phyloP scores from a whole-genome alignment of 371 early-diverging fungal genomes.

The Rhizomucor miehei region DNA sequence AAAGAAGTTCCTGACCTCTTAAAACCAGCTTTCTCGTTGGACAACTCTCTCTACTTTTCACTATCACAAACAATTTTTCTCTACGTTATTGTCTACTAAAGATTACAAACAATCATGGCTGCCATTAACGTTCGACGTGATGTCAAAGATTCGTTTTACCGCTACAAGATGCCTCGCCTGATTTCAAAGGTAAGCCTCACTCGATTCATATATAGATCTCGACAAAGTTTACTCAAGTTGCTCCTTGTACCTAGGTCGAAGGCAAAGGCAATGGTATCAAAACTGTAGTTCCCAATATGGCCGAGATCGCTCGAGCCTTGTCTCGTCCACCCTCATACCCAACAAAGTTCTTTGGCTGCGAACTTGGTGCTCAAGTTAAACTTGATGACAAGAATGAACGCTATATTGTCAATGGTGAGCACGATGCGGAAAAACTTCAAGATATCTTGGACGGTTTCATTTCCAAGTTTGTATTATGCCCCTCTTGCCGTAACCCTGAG shows the following conservation, averaged over 20 bases:
- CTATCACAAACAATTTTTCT: background rate
- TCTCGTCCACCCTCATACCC: constrained; percentile 90
- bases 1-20: constrained; percentile 28
- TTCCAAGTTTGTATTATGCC: constrained; percentile 95
- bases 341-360: constrained; percentile 95
- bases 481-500: constrained; percentile 97
- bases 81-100: too few relatives aligned
- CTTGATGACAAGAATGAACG: constrained; percentile 89
- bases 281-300: constrained; percentile 98
- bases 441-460: constrained; percentile 92
- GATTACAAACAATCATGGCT: constrained; percentile 56
- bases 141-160: constrained; percentile 92
- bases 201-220: background rate
- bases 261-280: constrained; percentile 99
- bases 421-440: constrained; percentile 91
- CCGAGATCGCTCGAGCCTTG: constrained; percentile 92
- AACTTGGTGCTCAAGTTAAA: constrained; percentile 95
- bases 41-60: constrained; percentile 9
- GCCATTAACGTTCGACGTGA: constrained; percentile 85
- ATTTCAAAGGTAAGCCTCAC: constrained; percentile 67
- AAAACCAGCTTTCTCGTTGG: constrained; percentile 17
- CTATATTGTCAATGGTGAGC: constrained; percentile 98
- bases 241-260: constrained; percentile 68
- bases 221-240: background rate
- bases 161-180: constrained; percentile 99